These are phyloP conservation scores for Pseudogymnoascus sp. DNA, from an alignment of 2,329 filamentous ascomycete species.

Conservation along the genomic window DNA sequence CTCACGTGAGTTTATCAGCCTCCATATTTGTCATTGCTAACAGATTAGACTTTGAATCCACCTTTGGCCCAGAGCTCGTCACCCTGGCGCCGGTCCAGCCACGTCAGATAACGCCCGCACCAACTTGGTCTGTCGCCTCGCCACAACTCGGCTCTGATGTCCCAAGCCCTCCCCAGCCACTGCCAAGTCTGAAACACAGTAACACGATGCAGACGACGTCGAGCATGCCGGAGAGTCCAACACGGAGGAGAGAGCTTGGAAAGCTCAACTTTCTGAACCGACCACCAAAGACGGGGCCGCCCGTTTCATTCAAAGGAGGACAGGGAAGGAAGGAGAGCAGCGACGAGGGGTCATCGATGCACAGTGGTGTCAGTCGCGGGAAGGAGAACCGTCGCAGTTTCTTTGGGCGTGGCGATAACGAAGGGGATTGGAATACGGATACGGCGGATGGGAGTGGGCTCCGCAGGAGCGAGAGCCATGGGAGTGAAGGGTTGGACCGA, in stretches of 20 bases:
- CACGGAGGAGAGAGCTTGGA: neutral
- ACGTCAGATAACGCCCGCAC: conserved; percentile 32
- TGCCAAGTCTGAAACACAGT: conserved; percentile 21
- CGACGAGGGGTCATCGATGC: conserved; percentile 6
- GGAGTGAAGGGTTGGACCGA: conserved; percentile 9
- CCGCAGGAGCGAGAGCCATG: neutral
- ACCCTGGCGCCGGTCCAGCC: conserved; percentile 48
- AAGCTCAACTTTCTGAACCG: neutral
- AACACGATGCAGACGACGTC: conserved; percentile 15
- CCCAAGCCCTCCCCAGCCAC: conserved; percentile 13
- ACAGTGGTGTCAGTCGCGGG: conserved; percentile 7
- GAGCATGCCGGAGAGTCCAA: neutral
- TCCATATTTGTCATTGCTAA: conserved; percentile 13
- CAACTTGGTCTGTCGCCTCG: conserved; percentile 26
- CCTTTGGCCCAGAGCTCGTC: conserved; percentile 57
- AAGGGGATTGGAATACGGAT: conserved; percentile 8
- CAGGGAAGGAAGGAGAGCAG: conserved; percentile 11
- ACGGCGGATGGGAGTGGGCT: conserved; percentile 6
- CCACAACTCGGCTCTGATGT: conserved; percentile 10
- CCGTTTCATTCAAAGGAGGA: neutral
- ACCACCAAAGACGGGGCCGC: neutral
- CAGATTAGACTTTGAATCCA: conserved; percentile 48
- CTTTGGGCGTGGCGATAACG: conserved; percentile 13
- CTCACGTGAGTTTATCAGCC: conserved; percentile 45
- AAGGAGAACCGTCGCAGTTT: conserved; percentile 20